A percentile compares a stretch with the other conserved stretches of the same genome.
phyloP scores from a whole-genome alignment of 768 basidiomycete species.

The Macrolepiota dolichaula region DNA sequence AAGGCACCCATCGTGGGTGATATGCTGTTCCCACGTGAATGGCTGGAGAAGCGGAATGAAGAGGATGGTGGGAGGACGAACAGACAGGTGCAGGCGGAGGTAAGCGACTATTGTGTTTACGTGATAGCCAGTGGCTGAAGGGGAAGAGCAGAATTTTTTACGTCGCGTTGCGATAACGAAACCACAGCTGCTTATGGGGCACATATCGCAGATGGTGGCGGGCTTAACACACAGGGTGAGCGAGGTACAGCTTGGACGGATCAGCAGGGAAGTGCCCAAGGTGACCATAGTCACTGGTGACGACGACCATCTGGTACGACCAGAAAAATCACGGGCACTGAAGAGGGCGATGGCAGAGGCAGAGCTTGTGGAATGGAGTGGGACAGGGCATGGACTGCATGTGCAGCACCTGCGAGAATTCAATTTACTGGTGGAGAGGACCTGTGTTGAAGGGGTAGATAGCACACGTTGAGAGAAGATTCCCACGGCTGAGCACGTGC shows the following conservation, averaged over 20 bases:
- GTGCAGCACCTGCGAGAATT: slow-evolving; percentile 46
- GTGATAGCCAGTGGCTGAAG: slow-evolving; percentile 6
- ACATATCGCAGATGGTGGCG: slow-evolving; percentile 72
- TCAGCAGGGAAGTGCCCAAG: slow-evolving; percentile 60
- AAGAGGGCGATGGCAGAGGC: slow-evolving; percentile 60
- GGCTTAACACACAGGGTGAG: slow-evolving; percentile 60
- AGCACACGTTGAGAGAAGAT: slow-evolving; percentile 3
- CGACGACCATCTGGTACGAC: slow-evolving; percentile 54
- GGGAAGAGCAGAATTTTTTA: slow-evolving; percentile 34
- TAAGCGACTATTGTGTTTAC: slow-evolving; percentile 20
- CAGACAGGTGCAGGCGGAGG: slow-evolving; percentile 53
- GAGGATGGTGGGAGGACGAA: slow-evolving; percentile 64
- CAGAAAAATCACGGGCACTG: slow-evolving; percentile 47
- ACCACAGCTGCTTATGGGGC: slow-evolving; percentile 57
- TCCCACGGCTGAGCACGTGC: slow-evolving; percentile 6
- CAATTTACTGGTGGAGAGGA: slow-evolving; percentile 54
- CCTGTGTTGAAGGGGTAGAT: slow-evolving; percentile 46
- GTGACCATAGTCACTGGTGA: slow-evolving; percentile 68
- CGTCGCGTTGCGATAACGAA: slow-evolving; percentile 48
- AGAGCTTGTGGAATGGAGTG: slow-evolving; percentile 53
- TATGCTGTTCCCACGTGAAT: slow-evolving; percentile 58
- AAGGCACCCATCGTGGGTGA: slow-evolving; percentile 50
- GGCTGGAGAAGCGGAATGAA: slow-evolving; percentile 54
- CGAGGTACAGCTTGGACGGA: slow-evolving; percentile 39
- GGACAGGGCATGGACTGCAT: slow-evolving; percentile 62